Percentiles rank a stretch among this genome's conserved stretches.
These are phyloP conservation scores for Fusarium circinatum DNA, from an alignment of 2,329 filamentous ascomycete species.

Conservation along the genomic window DNA sequence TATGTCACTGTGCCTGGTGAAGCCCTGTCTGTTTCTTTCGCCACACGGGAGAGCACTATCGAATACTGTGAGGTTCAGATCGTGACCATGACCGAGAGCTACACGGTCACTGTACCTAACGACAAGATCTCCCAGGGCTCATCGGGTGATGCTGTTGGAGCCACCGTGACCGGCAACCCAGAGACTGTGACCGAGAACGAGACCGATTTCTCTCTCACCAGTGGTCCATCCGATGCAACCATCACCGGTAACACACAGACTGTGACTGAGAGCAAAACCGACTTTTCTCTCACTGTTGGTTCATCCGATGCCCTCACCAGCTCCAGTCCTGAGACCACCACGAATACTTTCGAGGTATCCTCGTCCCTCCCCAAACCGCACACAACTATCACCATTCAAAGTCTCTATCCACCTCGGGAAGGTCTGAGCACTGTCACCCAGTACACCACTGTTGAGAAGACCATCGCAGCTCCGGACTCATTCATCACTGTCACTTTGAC, in stretches of 20 bases:
- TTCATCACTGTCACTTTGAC: conserved; percentile 43
- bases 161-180: conserved; percentile 44
- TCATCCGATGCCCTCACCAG: conserved; percentile 38
- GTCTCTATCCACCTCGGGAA: conserved; percentile 41
- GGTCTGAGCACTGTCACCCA: conserved; percentile 42
- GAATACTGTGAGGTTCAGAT: conserved; percentile 38
- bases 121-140: conserved; percentile 17
- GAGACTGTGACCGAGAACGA: conserved; percentile 47
- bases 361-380: conserved; percentile 23
- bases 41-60: conserved; percentile 36
- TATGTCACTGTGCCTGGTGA: conserved; percentile 44
- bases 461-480: conserved; percentile 39
- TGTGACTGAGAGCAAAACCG: conserved; percentile 43
- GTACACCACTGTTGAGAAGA: conserved; percentile 41
- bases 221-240: conserved; percentile 47
- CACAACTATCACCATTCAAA: conserved; percentile 46
- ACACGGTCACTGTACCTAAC: conserved; percentile 45
- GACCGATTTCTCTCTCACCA: conserved; percentile 44
- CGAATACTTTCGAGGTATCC: conserved; percentile 36
- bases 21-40: conserved; percentile 40
- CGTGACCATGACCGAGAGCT: conserved; percentile 40
- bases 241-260: conserved; percentile 42
- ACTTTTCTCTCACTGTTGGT: conserved; percentile 33
- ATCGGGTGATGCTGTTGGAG: conserved; percentile 36
- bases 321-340: conserved; percentile 46